Evolutionary conservation across 345 rosid genomes (phyloP), one percentile per base, ranked within the genome.

Genomic region (Eucalyptus leucophloia): DNA sequence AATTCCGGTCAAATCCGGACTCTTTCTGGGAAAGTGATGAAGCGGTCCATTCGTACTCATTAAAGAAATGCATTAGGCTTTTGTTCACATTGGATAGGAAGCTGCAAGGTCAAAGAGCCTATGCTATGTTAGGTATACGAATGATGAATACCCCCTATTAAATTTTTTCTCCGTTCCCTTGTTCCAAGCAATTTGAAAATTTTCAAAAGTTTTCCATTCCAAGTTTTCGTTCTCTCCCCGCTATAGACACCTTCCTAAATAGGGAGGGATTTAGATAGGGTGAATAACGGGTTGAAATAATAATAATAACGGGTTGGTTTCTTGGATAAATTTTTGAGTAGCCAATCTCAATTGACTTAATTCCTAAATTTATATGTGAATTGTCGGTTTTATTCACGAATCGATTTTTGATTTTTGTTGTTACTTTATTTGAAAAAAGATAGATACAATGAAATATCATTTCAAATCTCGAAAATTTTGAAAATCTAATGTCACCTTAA

Each of bases 381-480:
- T 12, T 0, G 0, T 67, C 0, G 1, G 3, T 67, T n/a, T 23
- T n/a, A 8, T 3, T 17, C 2, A n/a, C 3, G 0, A 34, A 18
- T 11, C 0, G 0, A 17, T 37, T 72, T 72, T 72, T 19, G 2
- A 3, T 37, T 72, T 10, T 19, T 37, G 4, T 5, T 19, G 8
- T 23, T 72, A 19, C 45, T 37, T 37, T 10, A 72, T 72, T 72
- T 19, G 8, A 37, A 19, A 72, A 18, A 21, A 12, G 9, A 11
- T 3, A 37, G 8, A 19, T 19, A 19, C 4, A 24, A 37, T 11
- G 28, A 72, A 72, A 77, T 3, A 5, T 77, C 4, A 19, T 77
- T 37, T 12, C 28, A 26, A 77, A 77, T 40, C 28, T 21, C 16
- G 0, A 21, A 77, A 77, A 28, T 37, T 26, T 1, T 40, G 0